Evolutionary conservation across 1,284 basidiomycete species (phyloP).

Genomic region (Ustanciosporium gigantosporum): DNA sequence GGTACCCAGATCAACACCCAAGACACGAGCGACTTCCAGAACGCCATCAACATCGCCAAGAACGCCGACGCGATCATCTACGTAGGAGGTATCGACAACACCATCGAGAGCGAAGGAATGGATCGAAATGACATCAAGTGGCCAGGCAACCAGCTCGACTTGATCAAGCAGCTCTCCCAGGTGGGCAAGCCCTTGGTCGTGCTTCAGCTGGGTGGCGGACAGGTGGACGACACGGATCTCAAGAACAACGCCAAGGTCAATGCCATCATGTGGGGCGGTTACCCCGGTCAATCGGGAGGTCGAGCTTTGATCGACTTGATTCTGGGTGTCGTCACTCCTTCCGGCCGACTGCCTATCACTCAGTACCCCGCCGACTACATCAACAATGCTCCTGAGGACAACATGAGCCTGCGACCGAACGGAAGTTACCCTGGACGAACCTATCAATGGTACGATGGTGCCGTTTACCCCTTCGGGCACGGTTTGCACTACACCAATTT

Average conservation of each 20-base stretch:
- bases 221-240: slow-evolving; percentile 6
- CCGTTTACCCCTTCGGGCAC: slow-evolving; percentile 6
- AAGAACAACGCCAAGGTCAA: slow-evolving; percentile 1
- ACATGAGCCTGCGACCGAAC: slow-evolving; percentile 5
- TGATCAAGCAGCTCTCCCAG: slow-evolving; percentile 3
- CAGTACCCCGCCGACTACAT: slow-evolving; percentile 12
- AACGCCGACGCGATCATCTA: slow-evolving; percentile 5
- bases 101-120: slow-evolving; percentile 6
- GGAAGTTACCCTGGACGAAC: slow-evolving; percentile 8
- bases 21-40: neutral
- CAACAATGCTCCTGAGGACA: slow-evolving; percentile 1
- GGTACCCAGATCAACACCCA: slow-evolving; percentile 3
- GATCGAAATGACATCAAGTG: slow-evolving; percentile 6
- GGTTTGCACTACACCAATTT: slow-evolving; percentile 19
- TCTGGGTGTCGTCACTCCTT: neutral
- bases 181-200: slow-evolving; percentile 5
- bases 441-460: slow-evolving; percentile 19
- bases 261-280: slow-evolving; percentile 12
- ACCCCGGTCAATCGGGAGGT: slow-evolving; percentile 12
- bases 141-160: slow-evolving; percentile 12
- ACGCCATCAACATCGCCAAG: neutral
- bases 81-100: slow-evolving; percentile 12
- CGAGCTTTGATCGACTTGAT: slow-evolving; percentile 9
- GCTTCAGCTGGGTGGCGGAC: slow-evolving; percentile 17
- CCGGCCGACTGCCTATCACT: slow-evolving; percentile 13